Conservation (phyloP, 2,329 filamentous ascomycete genomes). For the Diaporthe vaccinii region DNA sequence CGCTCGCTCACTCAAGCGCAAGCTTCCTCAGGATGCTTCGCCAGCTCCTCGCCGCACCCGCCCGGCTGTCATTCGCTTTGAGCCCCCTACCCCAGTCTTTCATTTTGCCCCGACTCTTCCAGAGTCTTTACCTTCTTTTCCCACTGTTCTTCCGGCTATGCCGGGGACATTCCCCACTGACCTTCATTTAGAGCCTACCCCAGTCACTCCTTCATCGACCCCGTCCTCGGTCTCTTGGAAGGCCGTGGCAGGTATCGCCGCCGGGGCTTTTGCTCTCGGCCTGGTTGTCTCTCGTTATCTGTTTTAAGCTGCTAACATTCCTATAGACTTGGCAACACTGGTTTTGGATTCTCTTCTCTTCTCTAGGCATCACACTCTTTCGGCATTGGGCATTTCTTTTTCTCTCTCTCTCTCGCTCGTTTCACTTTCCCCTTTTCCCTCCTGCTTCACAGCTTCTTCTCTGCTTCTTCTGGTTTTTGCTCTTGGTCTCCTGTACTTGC, state of each 20-base stretch:
- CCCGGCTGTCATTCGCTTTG: conserved; percentile 29
- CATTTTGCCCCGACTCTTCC: conserved; percentile 15
- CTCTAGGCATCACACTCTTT: conserved; percentile 9
- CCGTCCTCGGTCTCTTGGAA: conserved; percentile 33
- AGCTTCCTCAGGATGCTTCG: conserved; percentile 29
- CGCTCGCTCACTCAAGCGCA: conserved; percentile 29
- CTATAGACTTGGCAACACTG: conserved; percentile 8
- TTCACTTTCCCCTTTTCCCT: background rate
- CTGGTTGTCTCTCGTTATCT: conserved; percentile 38
- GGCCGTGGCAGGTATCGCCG: conserved; percentile 33
- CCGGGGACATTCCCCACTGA: conserved; percentile 15
- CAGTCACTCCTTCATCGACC: conserved; percentile 12
- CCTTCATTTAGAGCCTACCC: background rate
- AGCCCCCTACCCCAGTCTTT: conserved; percentile 8
- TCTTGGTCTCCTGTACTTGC: conserved; percentile 17
- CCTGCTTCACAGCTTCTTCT: background rate
- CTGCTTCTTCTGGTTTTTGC: conserved; percentile 1
- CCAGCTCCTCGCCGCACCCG: conserved; percentile 9
- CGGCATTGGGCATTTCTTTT: background rate
- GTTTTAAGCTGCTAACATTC: conserved; percentile 11
- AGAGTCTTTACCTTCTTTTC: conserved; percentile 9
- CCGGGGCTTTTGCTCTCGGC: conserved; percentile 35
- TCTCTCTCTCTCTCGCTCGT: background rate
- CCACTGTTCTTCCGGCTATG: background rate
- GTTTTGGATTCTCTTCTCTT: background rate